Evolutionary conservation across 352 stramenopile genomes (phyloP), one percentile per base, ranked within the genome.

Genomic region (Peronospora belbahrii): DNA sequence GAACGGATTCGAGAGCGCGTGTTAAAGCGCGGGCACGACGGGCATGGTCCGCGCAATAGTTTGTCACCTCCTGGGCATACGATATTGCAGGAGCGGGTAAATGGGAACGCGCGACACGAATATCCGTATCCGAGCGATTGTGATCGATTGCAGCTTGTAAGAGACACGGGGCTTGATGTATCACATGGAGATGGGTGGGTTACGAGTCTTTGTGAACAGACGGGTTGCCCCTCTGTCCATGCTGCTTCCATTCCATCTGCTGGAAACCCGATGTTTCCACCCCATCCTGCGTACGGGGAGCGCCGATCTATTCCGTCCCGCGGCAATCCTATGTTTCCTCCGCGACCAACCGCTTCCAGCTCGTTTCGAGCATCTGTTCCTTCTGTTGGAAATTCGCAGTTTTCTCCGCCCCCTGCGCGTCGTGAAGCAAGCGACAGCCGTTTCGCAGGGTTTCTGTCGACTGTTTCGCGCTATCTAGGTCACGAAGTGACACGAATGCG

Each of bases 121-220:
- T 85, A 74, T 42, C 72, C 74, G 4, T 73, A 81, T 41, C 76
- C 74, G 4, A 69, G 65, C 3, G 81, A 90, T 30, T 43, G 57
- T 0, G 81, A 90, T 57, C 84, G 83, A 52, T 51, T 85, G 24
- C 74, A 88, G 52, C 74, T 93, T 7, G 80, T 74, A 24, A 63
- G 69, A 23, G 76, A 88, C 19, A 88, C 78, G 0, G 76, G 81
- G 1, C 49, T 93, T 6, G 78, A 90, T 38, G 67, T 89, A 11
- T 71, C 75, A 40, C 81, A 93, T 62, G 76, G 90, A 20, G 81
- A 93, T 47, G 66, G 75, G n/a, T 93, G 78, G 81, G 80, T 93
- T 42, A 80, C 80, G 47, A 88, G 65, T 60, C 77, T 85, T 48
- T 70, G 78, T 27, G 77, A 86, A 20, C 81, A 80, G 47, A 70